Evolutionary conservation across 2,329 filamentous ascomycete genomes (phyloP).

Genomic region (Hyphodiscus sp.): DNA sequence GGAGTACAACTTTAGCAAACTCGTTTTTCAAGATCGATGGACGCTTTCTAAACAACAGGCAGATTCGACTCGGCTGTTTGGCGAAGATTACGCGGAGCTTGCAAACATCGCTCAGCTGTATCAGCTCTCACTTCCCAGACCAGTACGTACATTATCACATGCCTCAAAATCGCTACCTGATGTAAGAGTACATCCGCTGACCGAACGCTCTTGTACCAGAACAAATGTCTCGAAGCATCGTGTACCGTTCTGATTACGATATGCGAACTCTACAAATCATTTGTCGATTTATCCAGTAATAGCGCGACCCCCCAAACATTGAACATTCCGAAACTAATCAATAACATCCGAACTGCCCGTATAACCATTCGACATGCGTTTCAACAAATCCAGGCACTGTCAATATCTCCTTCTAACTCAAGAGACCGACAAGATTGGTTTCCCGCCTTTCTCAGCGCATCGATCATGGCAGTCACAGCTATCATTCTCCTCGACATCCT

Average conservation of each 20-base stretch:
- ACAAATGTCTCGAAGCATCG: constrained; percentile 10
- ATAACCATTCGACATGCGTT: constrained; percentile 13
- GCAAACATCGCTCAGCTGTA: constrained; percentile 3
- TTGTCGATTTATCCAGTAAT: constrained; percentile 1
- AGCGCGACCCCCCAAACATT: neutral
- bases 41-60: constrained; percentile 1
- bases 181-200: neutral
- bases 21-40: constrained; percentile 2
- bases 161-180: neutral
- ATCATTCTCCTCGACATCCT: constrained; percentile 13
- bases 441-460: constrained; percentile 13
- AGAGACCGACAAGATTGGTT: constrained; percentile 12
- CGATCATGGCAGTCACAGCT: constrained; percentile 6
- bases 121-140: constrained; percentile 2
- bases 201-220: neutral
- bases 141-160: neutral
- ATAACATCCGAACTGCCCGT: constrained; percentile 10
- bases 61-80: constrained; percentile 4
- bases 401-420: constrained; percentile 9
- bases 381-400: constrained; percentile 9
- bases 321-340: constrained; percentile 6
- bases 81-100: constrained; percentile 3
- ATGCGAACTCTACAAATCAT: constrained; percentile 14
- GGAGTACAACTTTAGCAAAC: neutral
- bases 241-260: constrained; percentile 8